These are phyloP conservation scores for Leishmania martiniquensis DNA, from an alignment of 208 protist species.

Conservation along the genomic window DNA sequence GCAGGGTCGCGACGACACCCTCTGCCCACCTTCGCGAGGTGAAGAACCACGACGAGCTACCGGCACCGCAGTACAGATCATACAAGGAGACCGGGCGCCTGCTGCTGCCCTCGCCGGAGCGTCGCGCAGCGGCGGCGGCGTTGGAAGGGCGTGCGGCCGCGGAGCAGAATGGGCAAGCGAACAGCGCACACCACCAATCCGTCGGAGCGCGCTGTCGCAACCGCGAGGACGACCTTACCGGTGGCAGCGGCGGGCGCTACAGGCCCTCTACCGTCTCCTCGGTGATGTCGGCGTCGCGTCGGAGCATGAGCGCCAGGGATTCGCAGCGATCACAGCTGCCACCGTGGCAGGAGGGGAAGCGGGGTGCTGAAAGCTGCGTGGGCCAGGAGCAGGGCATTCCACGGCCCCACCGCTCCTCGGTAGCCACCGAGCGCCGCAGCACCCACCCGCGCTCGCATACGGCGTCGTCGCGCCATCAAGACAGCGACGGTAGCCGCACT, in stretches of 20 bases:
- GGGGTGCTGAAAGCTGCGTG: not conserved
- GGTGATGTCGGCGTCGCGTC: not conserved
- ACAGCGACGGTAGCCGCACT: not conserved
- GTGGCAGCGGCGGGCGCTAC: not conserved
- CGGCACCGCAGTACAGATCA: conserved; percentile 20
- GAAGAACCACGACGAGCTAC: conserved; percentile 18
- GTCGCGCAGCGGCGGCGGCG: conserved; percentile 16
- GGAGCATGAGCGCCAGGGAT: no score
- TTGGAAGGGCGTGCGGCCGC: conserved; percentile 7
- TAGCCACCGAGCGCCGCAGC: not conserved
- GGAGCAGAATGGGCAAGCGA: not conserved
- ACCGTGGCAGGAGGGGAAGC: not conserved
- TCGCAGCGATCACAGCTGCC: not conserved
- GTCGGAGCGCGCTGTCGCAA: conserved; percentile 1
- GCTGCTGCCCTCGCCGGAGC: conserved; percentile 20
- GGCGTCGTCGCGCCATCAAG: not conserved
- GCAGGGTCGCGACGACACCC: not conserved
- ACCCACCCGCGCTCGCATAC: not conserved
- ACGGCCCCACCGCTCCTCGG: not conserved
- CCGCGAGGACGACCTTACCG: not conserved
- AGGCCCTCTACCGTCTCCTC: not conserved
- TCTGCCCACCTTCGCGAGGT: conserved; percentile 13
- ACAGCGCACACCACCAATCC: not conserved
- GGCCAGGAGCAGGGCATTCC: not conserved
- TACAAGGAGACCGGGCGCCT: conserved; percentile 13